Evolutionary conservation across 2,329 filamentous ascomycete species (phyloP), one percentile per base, ranked within the genome.

Genomic region (Monilinia laxa): DNA sequence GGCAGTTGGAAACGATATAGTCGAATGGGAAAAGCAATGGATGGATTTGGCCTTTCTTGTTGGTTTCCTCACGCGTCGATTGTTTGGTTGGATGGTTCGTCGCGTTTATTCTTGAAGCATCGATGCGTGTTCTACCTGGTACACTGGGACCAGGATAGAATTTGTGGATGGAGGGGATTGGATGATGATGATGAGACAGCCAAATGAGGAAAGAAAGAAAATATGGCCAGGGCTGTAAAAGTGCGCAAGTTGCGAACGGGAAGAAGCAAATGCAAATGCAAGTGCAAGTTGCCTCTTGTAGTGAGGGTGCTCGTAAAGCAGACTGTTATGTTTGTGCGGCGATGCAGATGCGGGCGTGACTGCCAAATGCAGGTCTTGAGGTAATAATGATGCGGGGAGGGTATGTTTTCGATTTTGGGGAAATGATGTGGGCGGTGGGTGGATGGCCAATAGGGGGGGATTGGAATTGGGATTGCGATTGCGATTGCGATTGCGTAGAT

Each of bases 351-450:
- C 45, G 45, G 45, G 45, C 40, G 40, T 42, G 16, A 4, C 40
- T 42, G 2, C 40, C 16, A 42, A 14, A 7, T 55, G 20, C 28
- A 56, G 31, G 54, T 12, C 38, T 23, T 25, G n/a, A 56, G 23
- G 54, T 11, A 38, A 40, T 57, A 42, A 18, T 49, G 28, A 35
- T 25, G 57, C 57, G 57, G 57, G 45, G 45, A 60, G 25, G 12
- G 20, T 56, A 56, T 55, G 5, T 38, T 54, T 54, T 35, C 31
- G 53, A 55, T 38, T 38, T 55, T 14, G 53, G 53, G 54, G 54
- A 42, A 25, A 25, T 57, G 42, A 25, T 38, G 53, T 23, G 54
- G 12, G 35, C 16, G n/a, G 31, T 23, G 45, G n/a, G 16, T 7
- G 45, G 16, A n/a, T 38, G 45, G 23, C 58, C 58, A 60, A 60